phyloP scores from a whole-genome alignment of 1,284 basidiomycete genomes.

The Pyrrhoderma lamaoense region DNA sequence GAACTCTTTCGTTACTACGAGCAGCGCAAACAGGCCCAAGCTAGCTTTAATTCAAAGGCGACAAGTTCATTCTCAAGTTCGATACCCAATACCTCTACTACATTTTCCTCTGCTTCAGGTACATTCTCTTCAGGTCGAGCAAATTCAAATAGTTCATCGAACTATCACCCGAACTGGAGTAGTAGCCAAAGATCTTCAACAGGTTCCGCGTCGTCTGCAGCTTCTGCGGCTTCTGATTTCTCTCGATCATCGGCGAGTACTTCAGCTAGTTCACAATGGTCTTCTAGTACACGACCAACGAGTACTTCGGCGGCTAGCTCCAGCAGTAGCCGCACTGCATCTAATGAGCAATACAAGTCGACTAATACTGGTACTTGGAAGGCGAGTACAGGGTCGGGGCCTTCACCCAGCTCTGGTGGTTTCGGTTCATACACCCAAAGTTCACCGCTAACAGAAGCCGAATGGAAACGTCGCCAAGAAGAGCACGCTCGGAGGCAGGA shows the following conservation, averaged over 20 bases:
- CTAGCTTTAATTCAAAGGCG: slow-evolving; percentile 7
- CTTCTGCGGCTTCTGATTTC: slow-evolving; percentile 14
- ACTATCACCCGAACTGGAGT: slow-evolving; percentile 7
- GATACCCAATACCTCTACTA: slow-evolving; percentile 2
- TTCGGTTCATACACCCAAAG: slow-evolving; percentile 10
- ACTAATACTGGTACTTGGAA: slow-evolving; percentile 3
- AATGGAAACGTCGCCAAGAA: slow-evolving; percentile 49
- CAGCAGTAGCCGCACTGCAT: slow-evolving; percentile 4
- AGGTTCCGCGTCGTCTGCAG: slow-evolving; percentile 15
- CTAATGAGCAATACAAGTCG: slow-evolving; percentile 3
- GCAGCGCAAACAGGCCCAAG: slow-evolving; percentile 26
- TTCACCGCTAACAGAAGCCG: slow-evolving; percentile 29
- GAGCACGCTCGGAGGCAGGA: slow-evolving; percentile 49
- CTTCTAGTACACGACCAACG: slow-evolving; percentile 5
- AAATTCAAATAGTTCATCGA: slow-evolving; percentile 3
- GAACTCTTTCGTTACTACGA: slow-evolving; percentile 22
- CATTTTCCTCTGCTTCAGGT: slow-evolving; percentile 9
- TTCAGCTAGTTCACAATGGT: slow-evolving; percentile 13
- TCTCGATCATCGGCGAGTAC: slow-evolving; percentile 12
- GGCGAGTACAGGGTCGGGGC: slow-evolving; percentile 6
- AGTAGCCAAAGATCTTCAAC: slow-evolving; percentile 12
- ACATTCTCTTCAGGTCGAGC: slow-evolving; percentile 10
- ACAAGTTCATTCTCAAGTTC: slow-evolving; percentile 22
- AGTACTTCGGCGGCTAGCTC: slow-evolving; percentile 3
- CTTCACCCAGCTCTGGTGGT: slow-evolving; percentile 22